Base-by-base conservation (phyloP, 2,329 filamentous ascomycete species). In the Simplicillium aogashimaense region DNA sequence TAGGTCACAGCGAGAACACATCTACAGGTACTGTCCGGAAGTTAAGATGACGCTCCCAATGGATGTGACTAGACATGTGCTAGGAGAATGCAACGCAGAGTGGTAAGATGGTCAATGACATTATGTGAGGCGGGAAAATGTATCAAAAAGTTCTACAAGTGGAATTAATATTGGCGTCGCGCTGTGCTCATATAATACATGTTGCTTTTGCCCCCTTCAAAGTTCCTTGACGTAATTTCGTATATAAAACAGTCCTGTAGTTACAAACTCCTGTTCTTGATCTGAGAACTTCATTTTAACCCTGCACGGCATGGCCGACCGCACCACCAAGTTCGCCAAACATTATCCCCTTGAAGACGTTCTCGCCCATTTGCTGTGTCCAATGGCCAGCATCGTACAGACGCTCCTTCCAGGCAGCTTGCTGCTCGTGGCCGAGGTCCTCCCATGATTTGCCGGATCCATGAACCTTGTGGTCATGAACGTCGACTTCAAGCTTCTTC, bases 331-430 rank as follows among this genome's bases (percentile, higher is more conserved):
- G 67, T 60, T 87, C 75, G 15, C 79, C 76, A 61, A 94, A 94
- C 46, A 94, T 64, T 28, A 94, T 74, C 3, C 85, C 83, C 60
- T 81, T 78, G 49, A 94, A 73, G 25, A 92, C 75, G 9, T 69
- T 71, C 65, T 90, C 86, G 3, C 85, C 84, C 68, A 90, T 84
- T 30, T 76, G 70, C 54, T 81, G 78, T n/a, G 76, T 75, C 86
- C 86, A 94, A 47, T 87, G 76, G 0, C 86, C 86, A 1, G 84
- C 80, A 40, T 80, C 70, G 41, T 68, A 67, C 29, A 94, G 68
- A 53, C 72, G 75, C 48, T 73, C 60, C 62, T 78, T 86, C 87
- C 87, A 94, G 14, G 67, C 64, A 38, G 67, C 63, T 56, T 76
- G 75, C 58, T 89, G 76, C 40, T 74, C 61, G 11, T 71, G 65